A percentile compares a stretch with the other conserved stretches of the same genome.
Conservation (phyloP, 2,329 filamentous ascomycete genomes). For the Ophiocordyceps polyrhachis-furcata region DNA sequence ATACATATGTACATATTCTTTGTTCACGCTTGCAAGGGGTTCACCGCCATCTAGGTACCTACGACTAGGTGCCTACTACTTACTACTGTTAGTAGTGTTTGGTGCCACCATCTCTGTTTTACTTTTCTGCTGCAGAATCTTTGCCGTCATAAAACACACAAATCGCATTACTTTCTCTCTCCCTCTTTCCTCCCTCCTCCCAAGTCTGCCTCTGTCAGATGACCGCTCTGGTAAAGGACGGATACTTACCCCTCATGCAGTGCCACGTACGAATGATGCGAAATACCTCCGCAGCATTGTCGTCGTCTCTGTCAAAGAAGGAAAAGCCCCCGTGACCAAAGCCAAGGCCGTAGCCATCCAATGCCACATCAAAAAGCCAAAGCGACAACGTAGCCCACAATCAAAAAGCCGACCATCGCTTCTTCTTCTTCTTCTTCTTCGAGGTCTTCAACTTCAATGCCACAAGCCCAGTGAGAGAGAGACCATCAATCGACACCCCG, state of each 20-base stretch:
- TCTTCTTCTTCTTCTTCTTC: neutral
- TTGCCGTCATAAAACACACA: neutral
- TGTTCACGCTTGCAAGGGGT: no score
- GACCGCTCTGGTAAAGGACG: neutral
- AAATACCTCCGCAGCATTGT: conserved; percentile 12
- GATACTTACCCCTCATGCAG: neutral
- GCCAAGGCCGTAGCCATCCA: neutral
- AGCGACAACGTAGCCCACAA: conserved; percentile 7
- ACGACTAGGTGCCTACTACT: no score
- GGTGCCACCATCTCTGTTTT: neutral
- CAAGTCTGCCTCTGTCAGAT: neutral
- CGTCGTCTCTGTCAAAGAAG: conserved; percentile 9
- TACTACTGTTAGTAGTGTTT: no score
- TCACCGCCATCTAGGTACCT: no score
- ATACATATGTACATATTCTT: no score
- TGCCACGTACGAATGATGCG: neutral
- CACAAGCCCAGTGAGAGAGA: conserved; percentile 19
- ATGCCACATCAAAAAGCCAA: neutral
- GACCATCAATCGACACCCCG: conserved; percentile 33
- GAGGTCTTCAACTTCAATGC: conserved; percentile 3
- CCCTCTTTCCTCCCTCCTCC: neutral
- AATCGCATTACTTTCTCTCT: neutral
- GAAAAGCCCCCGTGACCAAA: conserved; percentile 6
- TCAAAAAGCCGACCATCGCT: conserved; percentile 14
- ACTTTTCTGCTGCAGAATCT: neutral